Conservation (phyloP, 805 yeast species). For the Wickerhamiella alocasiicola region DNA sequence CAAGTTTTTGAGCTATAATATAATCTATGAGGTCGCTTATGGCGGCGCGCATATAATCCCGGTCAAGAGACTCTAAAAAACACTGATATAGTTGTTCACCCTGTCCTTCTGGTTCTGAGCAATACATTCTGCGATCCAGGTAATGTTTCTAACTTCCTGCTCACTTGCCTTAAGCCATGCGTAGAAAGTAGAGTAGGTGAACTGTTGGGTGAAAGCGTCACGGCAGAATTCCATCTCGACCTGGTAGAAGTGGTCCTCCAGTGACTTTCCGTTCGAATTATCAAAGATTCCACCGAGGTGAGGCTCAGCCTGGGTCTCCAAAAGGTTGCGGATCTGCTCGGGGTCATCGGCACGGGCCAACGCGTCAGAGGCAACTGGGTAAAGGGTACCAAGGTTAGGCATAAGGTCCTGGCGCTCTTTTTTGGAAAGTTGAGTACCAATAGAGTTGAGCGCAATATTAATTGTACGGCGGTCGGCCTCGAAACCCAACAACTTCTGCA, state of each 20-base stretch:
- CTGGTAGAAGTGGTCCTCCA: slow-evolving; percentile 91
- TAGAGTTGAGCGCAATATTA: slow-evolving; percentile 81
- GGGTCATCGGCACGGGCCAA: slow-evolving; percentile 71
- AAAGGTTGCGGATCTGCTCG: slow-evolving; percentile 53
- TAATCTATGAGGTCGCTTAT: too few species aligned
- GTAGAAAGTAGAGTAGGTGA: slow-evolving; percentile 81
- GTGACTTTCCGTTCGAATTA: slow-evolving; percentile 38
- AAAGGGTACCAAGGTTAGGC: slow-evolving; percentile 73
- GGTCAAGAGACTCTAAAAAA: too few species aligned
- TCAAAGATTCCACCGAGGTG: slow-evolving; percentile 34
- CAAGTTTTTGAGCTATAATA: too few species aligned
- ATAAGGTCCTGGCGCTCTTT: slow-evolving; percentile 60
- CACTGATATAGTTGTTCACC: slow-evolving; percentile 80
- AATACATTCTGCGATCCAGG: slow-evolving; percentile 99
- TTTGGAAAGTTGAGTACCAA: slow-evolving; percentile 65
- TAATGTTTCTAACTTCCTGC: slow-evolving; percentile 91
- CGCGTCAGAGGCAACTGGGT: slow-evolving; percentile 53
- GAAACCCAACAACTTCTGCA: slow-evolving; percentile 65
- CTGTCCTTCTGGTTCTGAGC: slow-evolving; percentile 96
- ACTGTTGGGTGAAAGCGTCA: slow-evolving; percentile 92
- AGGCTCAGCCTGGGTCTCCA: slow-evolving; percentile 23
- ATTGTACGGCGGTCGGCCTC: slow-evolving; percentile 94
- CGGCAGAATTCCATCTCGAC: slow-evolving; percentile 86
- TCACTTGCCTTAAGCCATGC: slow-evolving; percentile 94
- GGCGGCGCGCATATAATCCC: too few species aligned